phyloP scores from a whole-genome alignment of 805 yeast species.

The Zygosaccharomyces gambellarensis region DNA sequence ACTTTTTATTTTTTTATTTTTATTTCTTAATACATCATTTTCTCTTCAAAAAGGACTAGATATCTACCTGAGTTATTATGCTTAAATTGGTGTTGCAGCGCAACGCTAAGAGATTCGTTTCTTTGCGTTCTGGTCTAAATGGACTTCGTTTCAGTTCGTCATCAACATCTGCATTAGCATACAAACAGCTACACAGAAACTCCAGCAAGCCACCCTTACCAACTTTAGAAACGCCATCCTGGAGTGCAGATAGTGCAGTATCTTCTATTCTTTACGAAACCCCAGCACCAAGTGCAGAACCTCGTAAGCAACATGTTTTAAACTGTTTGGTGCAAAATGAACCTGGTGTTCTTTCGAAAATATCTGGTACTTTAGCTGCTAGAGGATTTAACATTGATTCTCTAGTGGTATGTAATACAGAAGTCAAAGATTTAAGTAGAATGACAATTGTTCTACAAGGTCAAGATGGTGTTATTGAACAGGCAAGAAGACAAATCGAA shows the following conservation, averaged over 20 bases:
- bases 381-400: slow-evolving; percentile 98
- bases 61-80: slow-evolving; percentile 9
- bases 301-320: slow-evolving; percentile 79
- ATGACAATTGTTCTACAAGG: slow-evolving; percentile 96
- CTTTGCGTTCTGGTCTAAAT: neutral
- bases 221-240: slow-evolving; percentile 83
- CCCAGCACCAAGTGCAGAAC: slow-evolving; percentile 51
- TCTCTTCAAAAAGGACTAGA: neutral
- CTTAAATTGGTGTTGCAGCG: slow-evolving; percentile 20
- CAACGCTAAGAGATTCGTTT: slow-evolving; percentile 13
- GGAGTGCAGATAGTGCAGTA: slow-evolving; percentile 97
- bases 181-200: slow-evolving; percentile 85
- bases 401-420: slow-evolving; percentile 92
- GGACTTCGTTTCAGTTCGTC: slow-evolving; percentile 38
- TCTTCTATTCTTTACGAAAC: slow-evolving; percentile 93
- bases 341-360: slow-evolving; percentile 93
- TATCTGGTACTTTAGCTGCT: slow-evolving; percentile 94
- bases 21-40: neutral
- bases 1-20: neutral
- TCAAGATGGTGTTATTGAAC: slow-evolving; percentile 94
- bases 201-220: slow-evolving; percentile 87
- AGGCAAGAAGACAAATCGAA: slow-evolving; percentile 96
- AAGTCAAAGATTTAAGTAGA: slow-evolving; percentile 88
- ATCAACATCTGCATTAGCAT: slow-evolving; percentile 91
- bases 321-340: slow-evolving; percentile 98